These are phyloP conservation scores for Rhododendron ferrugineum DNA, from an alignment of 148 eudicot genomes.

Conservation along the genomic window DNA sequence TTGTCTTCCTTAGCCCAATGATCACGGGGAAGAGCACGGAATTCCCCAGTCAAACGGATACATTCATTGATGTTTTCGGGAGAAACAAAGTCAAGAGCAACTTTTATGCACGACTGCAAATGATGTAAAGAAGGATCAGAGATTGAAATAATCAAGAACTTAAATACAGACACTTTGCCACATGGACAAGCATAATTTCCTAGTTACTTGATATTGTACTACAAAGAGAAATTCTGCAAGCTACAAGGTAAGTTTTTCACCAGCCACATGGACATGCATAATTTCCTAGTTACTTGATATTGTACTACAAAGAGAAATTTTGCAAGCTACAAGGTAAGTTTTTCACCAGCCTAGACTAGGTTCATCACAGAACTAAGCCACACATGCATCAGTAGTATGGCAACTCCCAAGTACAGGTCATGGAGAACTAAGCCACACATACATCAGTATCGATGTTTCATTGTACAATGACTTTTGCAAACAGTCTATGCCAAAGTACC, in stretches of 20 bases:
- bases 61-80: conserved; percentile 32
- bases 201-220: background rate
- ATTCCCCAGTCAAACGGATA: conserved; percentile 29
- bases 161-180: background rate
- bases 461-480: background rate
- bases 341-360: background rate
- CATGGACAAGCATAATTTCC: background rate
- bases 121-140: background rate
- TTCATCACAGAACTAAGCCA: background rate
- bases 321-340: background rate
- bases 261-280: background rate
- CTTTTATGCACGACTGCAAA: conserved; percentile 18
- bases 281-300: background rate
- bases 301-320: background rate
- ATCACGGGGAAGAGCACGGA: conserved; percentile 22
- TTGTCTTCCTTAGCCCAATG: conserved; percentile 7
- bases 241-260: background rate
- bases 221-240: background rate
- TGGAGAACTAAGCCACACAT: background rate
- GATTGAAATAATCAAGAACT: background rate
- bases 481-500: background rate
- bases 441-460: background rate
- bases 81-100: background rate
- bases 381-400: background rate
- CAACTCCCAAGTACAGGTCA: background rate